Percentiles rank a stretch among this genome's conserved stretches.
These are phyloP conservation scores for Boletellus ananas DNA, from an alignment of 768 basidiomycete genomes.

Conservation along the genomic window DNA sequence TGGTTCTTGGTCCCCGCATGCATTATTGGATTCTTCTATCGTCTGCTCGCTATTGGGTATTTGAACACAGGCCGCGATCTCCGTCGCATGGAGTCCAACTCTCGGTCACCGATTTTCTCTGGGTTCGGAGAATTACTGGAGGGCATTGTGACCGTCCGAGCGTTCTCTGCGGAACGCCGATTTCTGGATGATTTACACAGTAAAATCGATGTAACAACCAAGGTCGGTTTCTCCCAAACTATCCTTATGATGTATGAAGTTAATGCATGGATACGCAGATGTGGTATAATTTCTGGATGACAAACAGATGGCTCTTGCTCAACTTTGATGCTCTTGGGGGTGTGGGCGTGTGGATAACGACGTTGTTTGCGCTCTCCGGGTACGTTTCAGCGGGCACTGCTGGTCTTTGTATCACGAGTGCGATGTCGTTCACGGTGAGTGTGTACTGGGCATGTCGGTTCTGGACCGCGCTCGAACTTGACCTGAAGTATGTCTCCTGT, in stretches of 20 bases:
- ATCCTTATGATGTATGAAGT: background rate
- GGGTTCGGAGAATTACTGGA: slow-evolving; percentile 81
- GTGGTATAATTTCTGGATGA: slow-evolving; percentile 91
- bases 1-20: slow-evolving; percentile 75
- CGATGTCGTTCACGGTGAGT: slow-evolving; percentile 54
- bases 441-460: slow-evolving; percentile 50
- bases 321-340: slow-evolving; percentile 81
- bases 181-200: slow-evolving; percentile 73
- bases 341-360: slow-evolving; percentile 68
- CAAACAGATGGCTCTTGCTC: slow-evolving; percentile 78
- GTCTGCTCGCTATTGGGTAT: slow-evolving; percentile 65
- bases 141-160: slow-evolving; percentile 90
- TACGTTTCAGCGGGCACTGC: slow-evolving; percentile 58
- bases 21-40: slow-evolving; percentile 72
- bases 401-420: slow-evolving; percentile 73
- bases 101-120: slow-evolving; percentile 79
- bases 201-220: slow-evolving; percentile 76
- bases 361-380: slow-evolving; percentile 68
- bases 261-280: slow-evolving; percentile 37
- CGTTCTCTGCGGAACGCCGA: slow-evolving; percentile 76
- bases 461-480: slow-evolving; percentile 61
- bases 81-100: slow-evolving; percentile 87
- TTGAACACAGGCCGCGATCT: slow-evolving; percentile 79
- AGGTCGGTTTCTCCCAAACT: slow-evolving; percentile 39
- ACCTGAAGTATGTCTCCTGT: slow-evolving; percentile 59